Evolutionary conservation across 1,284 basidiomycete genomes (phyloP).

Genomic region (Apiotrichum montevideense): DNA sequence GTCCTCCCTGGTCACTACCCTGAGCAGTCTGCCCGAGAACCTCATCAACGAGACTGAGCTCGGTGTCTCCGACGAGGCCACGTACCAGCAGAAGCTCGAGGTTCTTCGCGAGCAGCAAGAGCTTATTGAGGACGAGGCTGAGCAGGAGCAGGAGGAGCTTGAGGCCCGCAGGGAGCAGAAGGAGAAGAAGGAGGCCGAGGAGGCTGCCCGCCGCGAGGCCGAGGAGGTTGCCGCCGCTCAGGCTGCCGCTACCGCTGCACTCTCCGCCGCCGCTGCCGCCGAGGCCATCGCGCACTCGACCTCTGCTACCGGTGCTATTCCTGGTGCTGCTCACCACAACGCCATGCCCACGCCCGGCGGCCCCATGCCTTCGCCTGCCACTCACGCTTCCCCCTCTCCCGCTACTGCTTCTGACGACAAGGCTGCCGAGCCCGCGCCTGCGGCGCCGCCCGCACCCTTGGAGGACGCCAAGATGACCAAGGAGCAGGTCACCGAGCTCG

Average conservation of each 20-base stretch:
- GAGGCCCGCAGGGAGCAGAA: constrained; percentile 78
- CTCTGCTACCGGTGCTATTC: not conserved
- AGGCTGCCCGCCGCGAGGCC: constrained; percentile 51
- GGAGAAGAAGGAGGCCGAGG: constrained; percentile 64
- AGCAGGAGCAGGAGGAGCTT: constrained; percentile 88
- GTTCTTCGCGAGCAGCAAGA: constrained; percentile 98
- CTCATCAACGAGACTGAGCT: constrained; percentile 94
- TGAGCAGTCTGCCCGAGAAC: constrained; percentile 90
- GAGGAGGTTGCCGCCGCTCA: constrained; percentile 47
- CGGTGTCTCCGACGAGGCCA: constrained; percentile 77
- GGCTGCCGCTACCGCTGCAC: constrained; percentile 1
- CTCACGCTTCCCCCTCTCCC: too few species aligned
- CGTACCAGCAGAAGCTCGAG: constrained; percentile 97
- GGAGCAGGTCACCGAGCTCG: constrained; percentile 90
- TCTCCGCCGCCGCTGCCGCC: not conserved
- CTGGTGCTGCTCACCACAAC: not conserved
- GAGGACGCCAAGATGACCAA: constrained; percentile 85
- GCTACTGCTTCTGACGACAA: not conserved
- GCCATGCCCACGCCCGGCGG: not conserved
- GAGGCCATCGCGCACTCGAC: not conserved
- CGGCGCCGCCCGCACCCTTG: constrained; percentile 54
- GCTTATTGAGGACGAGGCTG: constrained; percentile 97
- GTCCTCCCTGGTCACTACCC: constrained; percentile 76
- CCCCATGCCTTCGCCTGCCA: too few species aligned
- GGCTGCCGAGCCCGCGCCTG: constrained; percentile 47